Percentiles rank a stretch among this genome's conserved stretches.
Conservation (phyloP, 805 yeast species). For the Middelhovenomyces tepae region DNA sequence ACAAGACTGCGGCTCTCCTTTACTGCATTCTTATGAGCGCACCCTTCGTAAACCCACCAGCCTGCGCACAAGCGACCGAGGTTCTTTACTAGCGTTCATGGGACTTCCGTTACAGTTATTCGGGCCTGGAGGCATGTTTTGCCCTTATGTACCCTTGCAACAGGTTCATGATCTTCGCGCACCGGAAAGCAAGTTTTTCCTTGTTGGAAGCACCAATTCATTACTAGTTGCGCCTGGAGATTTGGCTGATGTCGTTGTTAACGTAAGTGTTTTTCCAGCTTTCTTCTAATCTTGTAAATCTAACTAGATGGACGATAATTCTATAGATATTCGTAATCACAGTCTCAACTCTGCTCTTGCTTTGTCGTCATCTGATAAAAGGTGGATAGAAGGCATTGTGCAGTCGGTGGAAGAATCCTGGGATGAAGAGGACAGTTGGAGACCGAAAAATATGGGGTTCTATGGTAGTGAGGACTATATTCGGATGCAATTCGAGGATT, state of each 20-base stretch:
- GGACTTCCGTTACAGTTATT: constrained; percentile 86
- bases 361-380: constrained; percentile 55
- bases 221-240: constrained; percentile 56
- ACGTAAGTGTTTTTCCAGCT: constrained; percentile 36
- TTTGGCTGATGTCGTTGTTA: constrained; percentile 62
- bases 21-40: constrained; percentile 45
- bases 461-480: constrained; percentile 82
- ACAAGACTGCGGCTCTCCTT: constrained; percentile 73
- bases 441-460: constrained; percentile 40
- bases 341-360: constrained; percentile 36
- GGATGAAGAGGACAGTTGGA: constrained; percentile 32
- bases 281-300: constrained; percentile 1
- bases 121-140: constrained; percentile 78
- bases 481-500: constrained; percentile 83
- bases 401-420: constrained; percentile 40
- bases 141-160: constrained; percentile 91
- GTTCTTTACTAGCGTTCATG: constrained; percentile 65
- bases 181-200: constrained; percentile 49
- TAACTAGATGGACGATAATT: constrained; percentile 19
- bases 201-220: constrained; percentile 85
- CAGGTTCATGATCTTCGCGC: constrained; percentile 67
- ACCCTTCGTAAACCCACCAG: constrained; percentile 52
- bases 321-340: constrained; percentile 40
- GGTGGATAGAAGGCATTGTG: constrained; percentile 57
- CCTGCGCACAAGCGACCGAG: constrained; percentile 67